Evolutionary conservation across 2,329 filamentous ascomycete genomes (phyloP).

Genomic region (Talaromyces sp.): DNA sequence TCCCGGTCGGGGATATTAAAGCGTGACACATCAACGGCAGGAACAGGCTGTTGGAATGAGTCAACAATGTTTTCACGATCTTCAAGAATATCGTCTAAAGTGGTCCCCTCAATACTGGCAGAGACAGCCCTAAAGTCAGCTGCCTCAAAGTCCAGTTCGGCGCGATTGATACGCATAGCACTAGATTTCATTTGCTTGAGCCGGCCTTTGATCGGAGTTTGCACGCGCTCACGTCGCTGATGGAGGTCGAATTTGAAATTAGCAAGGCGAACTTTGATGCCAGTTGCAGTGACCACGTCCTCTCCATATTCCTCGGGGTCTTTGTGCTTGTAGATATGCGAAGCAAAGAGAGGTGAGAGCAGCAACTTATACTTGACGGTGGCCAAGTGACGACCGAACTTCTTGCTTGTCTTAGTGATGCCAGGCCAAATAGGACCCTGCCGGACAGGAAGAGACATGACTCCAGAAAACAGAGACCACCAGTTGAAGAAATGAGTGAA

Average conservation of each 20-base stretch:
- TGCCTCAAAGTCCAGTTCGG: slow-evolving; percentile 83
- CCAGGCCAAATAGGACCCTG: slow-evolving; percentile 90
- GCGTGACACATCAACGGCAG: slow-evolving; percentile 63
- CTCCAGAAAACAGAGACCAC: slow-evolving; percentile 95
- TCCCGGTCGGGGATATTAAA: slow-evolving; percentile 97
- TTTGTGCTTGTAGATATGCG: slow-evolving; percentile 98
- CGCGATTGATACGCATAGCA: slow-evolving; percentile 92
- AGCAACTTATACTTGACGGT: slow-evolving; percentile 97
- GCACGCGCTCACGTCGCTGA: slow-evolving; percentile 87
- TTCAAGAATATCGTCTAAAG: slow-evolving; percentile 65
- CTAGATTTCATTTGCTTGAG: slow-evolving; percentile 76
- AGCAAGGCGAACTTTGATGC: slow-evolving; percentile 91
- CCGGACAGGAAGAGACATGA: slow-evolving; percentile 88
- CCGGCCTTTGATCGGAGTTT: slow-evolving; percentile 69
- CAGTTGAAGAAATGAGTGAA: slow-evolving; percentile 98
- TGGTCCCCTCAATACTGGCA: slow-evolving; percentile 77
- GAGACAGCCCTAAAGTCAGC: slow-evolving; percentile 92
- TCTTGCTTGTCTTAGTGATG: slow-evolving; percentile 94
- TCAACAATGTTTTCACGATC: slow-evolving; percentile 54
- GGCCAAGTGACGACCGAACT: slow-evolving; percentile 93
- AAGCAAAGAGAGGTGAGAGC: slow-evolving; percentile 86
- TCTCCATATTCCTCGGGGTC: slow-evolving; percentile 81
- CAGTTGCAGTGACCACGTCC: slow-evolving; percentile 78
- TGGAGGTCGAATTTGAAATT: slow-evolving; percentile 97
- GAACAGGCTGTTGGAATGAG: slow-evolving; percentile 49